These are phyloP conservation scores for Coemansia sp. DNA, from an alignment of 192 early-diverging fungal genomes.

Conservation along the genomic window DNA sequence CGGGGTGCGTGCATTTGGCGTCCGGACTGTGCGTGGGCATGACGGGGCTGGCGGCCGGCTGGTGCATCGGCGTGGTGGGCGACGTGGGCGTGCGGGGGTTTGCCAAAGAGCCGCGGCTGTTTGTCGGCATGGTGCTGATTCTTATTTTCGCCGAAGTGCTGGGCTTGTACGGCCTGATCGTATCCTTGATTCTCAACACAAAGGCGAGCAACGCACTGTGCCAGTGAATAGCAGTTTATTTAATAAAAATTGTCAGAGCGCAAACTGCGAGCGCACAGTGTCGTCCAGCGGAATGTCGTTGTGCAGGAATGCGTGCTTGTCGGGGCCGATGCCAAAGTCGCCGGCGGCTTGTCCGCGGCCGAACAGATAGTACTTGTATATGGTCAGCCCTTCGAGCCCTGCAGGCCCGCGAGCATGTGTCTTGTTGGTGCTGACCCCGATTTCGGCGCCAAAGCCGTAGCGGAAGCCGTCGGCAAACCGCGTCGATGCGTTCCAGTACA, in stretches of 20 bases:
- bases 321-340: slow-evolving; percentile 73
- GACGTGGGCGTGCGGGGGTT: slow-evolving; percentile 91
- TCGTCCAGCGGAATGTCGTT: slow-evolving; percentile 56
- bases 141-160: slow-evolving; percentile 99
- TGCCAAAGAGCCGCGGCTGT: slow-evolving; percentile 85
- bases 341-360: slow-evolving; percentile 83
- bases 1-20: slow-evolving; percentile 87
- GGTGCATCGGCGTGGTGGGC: slow-evolving; percentile 94
- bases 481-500: slow-evolving; percentile 95
- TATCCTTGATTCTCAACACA: slow-evolving; percentile 97
- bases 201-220: slow-evolving; percentile 63
- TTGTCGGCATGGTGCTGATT: slow-evolving; percentile 93
- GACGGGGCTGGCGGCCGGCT: slow-evolving; percentile 90
- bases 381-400: slow-evolving; percentile 94
- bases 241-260: slow-evolving; percentile 16
- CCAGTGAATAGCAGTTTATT: slow-evolving; percentile 13
- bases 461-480: slow-evolving; percentile 98
- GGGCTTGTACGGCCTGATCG: slow-evolving; percentile 95
- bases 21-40: slow-evolving; percentile 92
- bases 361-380: slow-evolving; percentile 94
- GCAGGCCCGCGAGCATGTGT: slow-evolving; percentile 98
- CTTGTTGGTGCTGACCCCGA: slow-evolving; percentile 98
- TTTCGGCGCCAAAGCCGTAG: slow-evolving; percentile 98
- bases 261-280: slow-evolving; percentile 48
- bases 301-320: slow-evolving; percentile 74